These are phyloP conservation scores for Aspergillus cavernicola DNA, from an alignment of 495 filamentous ascomycete species.

Conservation along the genomic window DNA sequence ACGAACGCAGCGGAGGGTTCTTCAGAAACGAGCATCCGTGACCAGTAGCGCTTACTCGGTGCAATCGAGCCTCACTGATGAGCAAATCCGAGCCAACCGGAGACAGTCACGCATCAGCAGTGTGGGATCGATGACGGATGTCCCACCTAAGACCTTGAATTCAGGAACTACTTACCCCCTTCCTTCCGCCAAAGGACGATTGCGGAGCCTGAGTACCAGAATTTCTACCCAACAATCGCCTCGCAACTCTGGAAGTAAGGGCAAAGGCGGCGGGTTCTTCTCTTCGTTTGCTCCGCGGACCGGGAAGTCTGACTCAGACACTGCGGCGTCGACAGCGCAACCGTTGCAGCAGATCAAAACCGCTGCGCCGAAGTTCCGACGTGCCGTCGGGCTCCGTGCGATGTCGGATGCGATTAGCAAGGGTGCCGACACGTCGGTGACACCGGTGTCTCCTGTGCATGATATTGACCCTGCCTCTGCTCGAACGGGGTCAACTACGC, in stretches of 20 bases:
- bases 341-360: constrained; percentile 37
- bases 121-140: constrained; percentile 54
- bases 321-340: constrained; percentile 49
- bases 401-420: constrained; percentile 67
- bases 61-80: constrained; percentile 70
- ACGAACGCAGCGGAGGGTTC: constrained; percentile 65
- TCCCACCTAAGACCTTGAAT: constrained; percentile 32
- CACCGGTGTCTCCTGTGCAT: constrained; percentile 54
- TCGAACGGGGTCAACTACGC: constrained; percentile 80
- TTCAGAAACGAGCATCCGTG: constrained; percentile 71
- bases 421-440: constrained; percentile 27
- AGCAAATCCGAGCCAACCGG: constrained; percentile 54
- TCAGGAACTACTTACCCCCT: constrained; percentile 60
- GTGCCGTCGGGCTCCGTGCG: constrained; percentile 64
- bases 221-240: constrained; percentile 41
- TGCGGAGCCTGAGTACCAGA: constrained; percentile 45
- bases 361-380: constrained; percentile 46
- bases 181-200: constrained; percentile 39
- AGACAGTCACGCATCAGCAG: constrained; percentile 79
- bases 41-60: constrained; percentile 50
- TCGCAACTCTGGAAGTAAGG: constrained; percentile 52
- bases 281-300: constrained; percentile 46
- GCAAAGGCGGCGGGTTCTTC: constrained; percentile 46
- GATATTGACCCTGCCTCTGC: constrained; percentile 68
- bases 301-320: constrained; percentile 43